These are phyloP conservation scores for Paragyromitra xinjiangensis DNA, from an alignment of 495 filamentous ascomycete genomes.

Conservation along the genomic window DNA sequence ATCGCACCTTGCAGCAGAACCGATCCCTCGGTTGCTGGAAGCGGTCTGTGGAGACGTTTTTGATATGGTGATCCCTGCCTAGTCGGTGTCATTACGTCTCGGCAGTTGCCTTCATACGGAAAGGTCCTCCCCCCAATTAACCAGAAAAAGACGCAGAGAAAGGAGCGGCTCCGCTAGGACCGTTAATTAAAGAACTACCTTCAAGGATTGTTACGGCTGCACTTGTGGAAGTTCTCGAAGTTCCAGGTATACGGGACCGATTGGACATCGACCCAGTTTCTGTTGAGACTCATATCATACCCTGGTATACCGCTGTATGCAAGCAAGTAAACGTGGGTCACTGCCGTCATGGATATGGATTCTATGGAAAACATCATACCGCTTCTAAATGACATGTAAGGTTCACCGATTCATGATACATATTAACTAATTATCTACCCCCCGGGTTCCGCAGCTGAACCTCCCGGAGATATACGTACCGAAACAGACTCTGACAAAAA, in stretches of 20 bases:
- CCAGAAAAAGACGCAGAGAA: slow-evolving; percentile 40
- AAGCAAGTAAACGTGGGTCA: slow-evolving; percentile 30
- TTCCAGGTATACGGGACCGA: slow-evolving; percentile 48
- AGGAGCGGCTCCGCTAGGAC: slow-evolving; percentile 29
- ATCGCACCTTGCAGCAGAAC: slow-evolving; percentile 44
- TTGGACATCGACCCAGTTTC: slow-evolving; percentile 41
- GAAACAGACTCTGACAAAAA: slow-evolving; percentile 15
- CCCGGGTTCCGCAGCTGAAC: slow-evolving; percentile 2
- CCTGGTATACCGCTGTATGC: slow-evolving; percentile 27
- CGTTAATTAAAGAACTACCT: slow-evolving; percentile 17
- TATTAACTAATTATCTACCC: slow-evolving; percentile 27
- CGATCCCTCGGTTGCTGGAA: slow-evolving; percentile 47
- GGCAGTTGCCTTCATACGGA: slow-evolving; percentile 45
- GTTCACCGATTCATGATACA: slow-evolving; percentile 8
- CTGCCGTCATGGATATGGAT: slow-evolving; percentile 12
- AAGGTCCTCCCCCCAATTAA: slow-evolving; percentile 32
- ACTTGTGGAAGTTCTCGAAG: slow-evolving; percentile 38
- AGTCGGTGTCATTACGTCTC: slow-evolving; percentile 45
- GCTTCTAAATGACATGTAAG: slow-evolving; percentile 26
- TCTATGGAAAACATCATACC: slow-evolving; percentile 18
- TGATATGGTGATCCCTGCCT: slow-evolving; percentile 42
- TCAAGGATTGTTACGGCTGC: slow-evolving; percentile 28
- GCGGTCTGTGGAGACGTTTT: slow-evolving; percentile 49
- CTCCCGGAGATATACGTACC: slow-evolving; percentile 25
- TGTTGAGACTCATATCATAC: slow-evolving; percentile 30